Evolutionary conservation across 1,139 yeast genomes (phyloP), one percentile per base, ranked within the genome.

Genomic region (Kodamaea arcana): DNA sequence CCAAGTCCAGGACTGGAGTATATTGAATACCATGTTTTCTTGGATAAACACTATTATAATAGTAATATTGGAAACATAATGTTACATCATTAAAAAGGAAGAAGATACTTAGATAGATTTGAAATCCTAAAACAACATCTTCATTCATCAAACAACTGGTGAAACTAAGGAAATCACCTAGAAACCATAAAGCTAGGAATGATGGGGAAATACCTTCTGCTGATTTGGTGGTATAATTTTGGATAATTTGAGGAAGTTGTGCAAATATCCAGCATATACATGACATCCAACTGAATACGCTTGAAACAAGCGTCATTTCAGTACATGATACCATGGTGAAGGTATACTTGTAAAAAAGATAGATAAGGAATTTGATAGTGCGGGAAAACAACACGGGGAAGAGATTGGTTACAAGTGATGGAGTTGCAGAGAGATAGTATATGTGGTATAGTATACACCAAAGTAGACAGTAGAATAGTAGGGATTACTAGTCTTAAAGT

Each of bases 181-280:
- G 53, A 42, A 86, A 73, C 96, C 97, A 88, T 37, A 83, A 76
- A 14, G 75, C 43, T 4, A 92, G 67, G 48, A 90, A 87, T 8
- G 72, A 70, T n/a, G 83, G 75, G 6, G 95, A 83, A 21, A 92
- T 69, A 1, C 97, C 97, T 26, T 82, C 94, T 1, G 94, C 95
- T 1, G 94, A 82, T 51, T 85, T 81, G 52, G 72, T 77, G 23
- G 66, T 66, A 56, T 83, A 85, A 50, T 90, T 90, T 50, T 81
- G 78, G 40, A 79, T 60, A 14, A 87, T 80, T 54, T 90, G 98
- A 0, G 97, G 97, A 17, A 86, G 60, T 54, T 86, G 94, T 1
- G 97, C 95, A 48, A 88, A 80, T 29, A 88, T 67, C 85, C 97
- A 88, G 35, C 85, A 62, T 4, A 41, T 35, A 27, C 66, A 46